Evolutionary conservation across 257 asterid genomes (phyloP).

Genomic region (Fraxinus excelsior): DNA sequence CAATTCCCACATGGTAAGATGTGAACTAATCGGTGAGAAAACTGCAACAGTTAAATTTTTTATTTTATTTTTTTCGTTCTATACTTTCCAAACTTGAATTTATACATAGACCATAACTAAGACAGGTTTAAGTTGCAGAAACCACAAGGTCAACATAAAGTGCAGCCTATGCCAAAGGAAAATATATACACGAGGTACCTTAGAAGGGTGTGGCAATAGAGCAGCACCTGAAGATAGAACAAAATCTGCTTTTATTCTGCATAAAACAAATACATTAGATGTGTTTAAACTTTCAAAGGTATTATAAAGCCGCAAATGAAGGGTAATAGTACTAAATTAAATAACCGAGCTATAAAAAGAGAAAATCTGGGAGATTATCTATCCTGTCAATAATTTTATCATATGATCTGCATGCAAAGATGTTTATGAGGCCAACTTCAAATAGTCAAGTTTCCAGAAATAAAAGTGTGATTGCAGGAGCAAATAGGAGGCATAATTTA

Average conservation of each 20-base stretch:
- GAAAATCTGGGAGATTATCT: slow-evolving; percentile 9
- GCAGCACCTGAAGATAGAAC: slow-evolving; percentile 80
- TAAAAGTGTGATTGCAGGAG: neutral
- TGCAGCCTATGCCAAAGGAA: slow-evolving; percentile 9
- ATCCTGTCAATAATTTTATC: slow-evolving; percentile 7
- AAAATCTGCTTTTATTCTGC: slow-evolving; percentile 48
- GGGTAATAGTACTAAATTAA: slow-evolving; percentile 7
- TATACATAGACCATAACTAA: neutral
- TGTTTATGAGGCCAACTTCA: neutral
- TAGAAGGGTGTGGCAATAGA: slow-evolving; percentile 72
- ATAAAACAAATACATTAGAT: slow-evolving; percentile 29
- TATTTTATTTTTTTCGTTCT: neutral
- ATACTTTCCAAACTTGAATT: neutral
- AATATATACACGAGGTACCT: slow-evolving; percentile 51
- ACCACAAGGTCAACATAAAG: neutral
- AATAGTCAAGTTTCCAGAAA: neutral
- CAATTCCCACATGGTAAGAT: neutral
- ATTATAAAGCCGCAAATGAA: neutral
- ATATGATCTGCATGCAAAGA: neutral
- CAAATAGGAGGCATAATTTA: neutral
- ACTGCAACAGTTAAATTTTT: neutral
- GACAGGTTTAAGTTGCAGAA: neutral
- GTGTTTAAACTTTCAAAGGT: slow-evolving; percentile 8
- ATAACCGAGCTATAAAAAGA: slow-evolving; percentile 1
- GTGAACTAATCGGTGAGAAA: slow-evolving; percentile 9